Conservation (phyloP, 305 asterid species). For the Fraxinus ornus region DNA sequence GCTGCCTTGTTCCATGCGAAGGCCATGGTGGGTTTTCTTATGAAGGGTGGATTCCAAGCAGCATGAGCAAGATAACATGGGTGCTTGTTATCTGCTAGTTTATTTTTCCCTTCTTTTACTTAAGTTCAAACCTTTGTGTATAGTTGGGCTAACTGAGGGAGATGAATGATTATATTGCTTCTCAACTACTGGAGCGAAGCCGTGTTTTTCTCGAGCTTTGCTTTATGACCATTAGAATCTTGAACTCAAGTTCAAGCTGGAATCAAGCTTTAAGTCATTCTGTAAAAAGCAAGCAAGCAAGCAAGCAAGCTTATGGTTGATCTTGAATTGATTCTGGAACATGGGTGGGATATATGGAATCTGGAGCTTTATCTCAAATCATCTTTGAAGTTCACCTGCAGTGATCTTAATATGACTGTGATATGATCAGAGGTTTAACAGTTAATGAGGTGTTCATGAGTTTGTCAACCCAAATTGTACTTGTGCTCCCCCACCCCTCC, state of each 20-base stretch:
- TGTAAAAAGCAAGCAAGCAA: neutral
- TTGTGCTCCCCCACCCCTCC: neutral
- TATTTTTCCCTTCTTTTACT: neutral
- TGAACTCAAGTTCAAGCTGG: neutral
- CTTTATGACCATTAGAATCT: neutral
- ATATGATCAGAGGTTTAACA: neutral
- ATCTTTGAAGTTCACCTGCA: neutral
- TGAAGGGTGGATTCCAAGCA: neutral
- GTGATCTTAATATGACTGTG: conserved; percentile 3
- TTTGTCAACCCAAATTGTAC: neutral
- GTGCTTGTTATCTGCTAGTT: neutral
- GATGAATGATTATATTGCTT: neutral
- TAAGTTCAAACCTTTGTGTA: neutral
- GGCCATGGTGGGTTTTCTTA: neutral
- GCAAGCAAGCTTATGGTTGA: neutral
- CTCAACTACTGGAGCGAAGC: neutral
- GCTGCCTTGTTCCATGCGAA: neutral
- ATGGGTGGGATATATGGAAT: neutral
- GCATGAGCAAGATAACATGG: neutral
- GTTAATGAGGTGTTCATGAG: neutral
- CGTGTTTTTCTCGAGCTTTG: neutral
- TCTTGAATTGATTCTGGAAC: neutral
- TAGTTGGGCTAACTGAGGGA: neutral
- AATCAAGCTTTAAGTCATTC: neutral
- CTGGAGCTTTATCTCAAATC: neutral